Percentiles rank a stretch among this genome's conserved stretches.
These are phyloP conservation scores for Clarireedia sp. DNA, from an alignment of 2,329 filamentous ascomycete species.

Conservation along the genomic window DNA sequence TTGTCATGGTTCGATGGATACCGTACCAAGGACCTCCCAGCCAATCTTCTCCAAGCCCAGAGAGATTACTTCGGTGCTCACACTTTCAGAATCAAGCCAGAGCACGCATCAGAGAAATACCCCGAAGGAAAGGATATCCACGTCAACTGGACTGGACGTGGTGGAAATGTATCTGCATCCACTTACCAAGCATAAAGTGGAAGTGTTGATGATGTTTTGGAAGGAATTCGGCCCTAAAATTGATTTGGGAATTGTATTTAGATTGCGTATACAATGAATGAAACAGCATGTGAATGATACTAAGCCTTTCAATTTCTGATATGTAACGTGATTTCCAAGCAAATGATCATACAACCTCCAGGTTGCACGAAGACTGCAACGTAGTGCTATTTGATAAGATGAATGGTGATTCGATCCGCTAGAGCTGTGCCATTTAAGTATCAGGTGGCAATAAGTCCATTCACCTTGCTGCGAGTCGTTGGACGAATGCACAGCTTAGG, in stretches of 20 bases:
- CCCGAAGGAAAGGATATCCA: conserved; percentile 82
- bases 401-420: too few relatives aligned
- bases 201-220: neutral
- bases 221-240: neutral
- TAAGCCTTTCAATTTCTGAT: too few relatives aligned
- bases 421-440: too few relatives aligned
- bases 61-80: conserved; percentile 98
- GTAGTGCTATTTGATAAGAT: too few relatives aligned
- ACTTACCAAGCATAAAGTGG: conserved; percentile 82
- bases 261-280: conserved; percentile 4
- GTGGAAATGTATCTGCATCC: conserved; percentile 92
- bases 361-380: too few relatives aligned
- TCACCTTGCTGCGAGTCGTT: too few relatives aligned
- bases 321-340: too few relatives aligned
- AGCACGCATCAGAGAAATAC: conserved; percentile 70
- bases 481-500: too few relatives aligned
- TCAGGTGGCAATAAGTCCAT: too few relatives aligned
- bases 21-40: conserved; percentile 91
- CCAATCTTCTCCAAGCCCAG: conserved; percentile 97
- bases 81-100: conserved; percentile 83
- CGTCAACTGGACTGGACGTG: conserved; percentile 99
- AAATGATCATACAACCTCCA: too few relatives aligned
- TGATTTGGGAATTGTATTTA: conserved; percentile 6
- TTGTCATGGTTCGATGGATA: conserved; percentile 99
- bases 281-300: neutral